Base-by-base conservation (phyloP, 805 yeast species). In the Hanseniaspora lachancei region DNA sequence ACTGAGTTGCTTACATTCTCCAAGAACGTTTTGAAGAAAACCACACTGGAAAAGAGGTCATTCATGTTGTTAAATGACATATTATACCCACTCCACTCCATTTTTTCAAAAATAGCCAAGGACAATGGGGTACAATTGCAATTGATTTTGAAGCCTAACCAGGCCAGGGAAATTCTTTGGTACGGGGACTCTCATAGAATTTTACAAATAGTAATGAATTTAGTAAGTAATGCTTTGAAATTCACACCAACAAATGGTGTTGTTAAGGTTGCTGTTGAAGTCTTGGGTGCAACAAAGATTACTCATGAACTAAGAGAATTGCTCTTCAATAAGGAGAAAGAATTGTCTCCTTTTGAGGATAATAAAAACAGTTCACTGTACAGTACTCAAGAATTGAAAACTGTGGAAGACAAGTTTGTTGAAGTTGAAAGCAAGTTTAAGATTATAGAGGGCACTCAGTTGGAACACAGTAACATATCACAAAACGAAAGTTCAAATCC, bases 1-100 rank as follows among this genome's bases (percentile, higher is more conserved):
- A 91, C 96, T 13, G 97, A 91, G 64, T 73, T 91, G 50, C 75
- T 91, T 60, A 88, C 96, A 0, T 93, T 89, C 68, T 84, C 95
- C n/a, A 89, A 66, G 62, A 91, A 88, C 66, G 95, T 93, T 23
- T 73, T 89, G 55, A 88, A 89, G 60, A 76, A 89, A 61, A 79
- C 95, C 4, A 84, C 83, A 62, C 71, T 93, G 40, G 97, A 93
- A 63, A 83, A 84, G 63, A 80, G 87, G 47, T 83, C 87, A 58
- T 91, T 93, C 68, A 79, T 79, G 62, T 74, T 89, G 24, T 27
- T 55, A n/a, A 68, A 79, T 55, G 97, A 93, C 63, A 80, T 93
- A 55, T 88, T 89, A 2, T 72, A 86, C 46, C 97, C 91, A 67
- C 80, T 89, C 9, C 79, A 82, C 60, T 85, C 95, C 0, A 89